These are phyloP conservation scores for Fusarium brevicatenulatum DNA, from an alignment of 2,329 filamentous ascomycete species.

Conservation along the genomic window DNA sequence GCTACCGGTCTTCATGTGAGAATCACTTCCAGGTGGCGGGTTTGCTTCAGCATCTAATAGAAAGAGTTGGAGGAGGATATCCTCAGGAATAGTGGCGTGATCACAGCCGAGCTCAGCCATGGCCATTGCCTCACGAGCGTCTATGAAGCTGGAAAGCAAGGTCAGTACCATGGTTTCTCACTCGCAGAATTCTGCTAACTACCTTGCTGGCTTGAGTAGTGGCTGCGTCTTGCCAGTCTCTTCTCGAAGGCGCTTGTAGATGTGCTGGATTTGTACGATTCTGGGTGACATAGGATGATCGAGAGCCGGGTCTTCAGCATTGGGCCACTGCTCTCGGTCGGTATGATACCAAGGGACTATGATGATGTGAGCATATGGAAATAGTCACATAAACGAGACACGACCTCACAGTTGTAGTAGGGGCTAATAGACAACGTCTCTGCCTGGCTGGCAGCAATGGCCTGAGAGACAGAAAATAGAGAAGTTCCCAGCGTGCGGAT, in stretches of 20 bases:
- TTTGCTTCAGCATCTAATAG: background rate
- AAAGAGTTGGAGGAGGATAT: background rate
- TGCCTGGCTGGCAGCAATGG: background rate
- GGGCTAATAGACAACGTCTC: background rate
- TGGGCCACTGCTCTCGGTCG: background rate
- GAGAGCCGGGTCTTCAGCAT: conserved; percentile 6
- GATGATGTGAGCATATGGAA: background rate
- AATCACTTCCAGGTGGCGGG: background rate
- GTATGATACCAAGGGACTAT: conserved; percentile 4
- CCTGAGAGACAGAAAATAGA: conserved; percentile 2
- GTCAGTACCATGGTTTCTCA: background rate
- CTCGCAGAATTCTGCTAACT: fast-evolving
- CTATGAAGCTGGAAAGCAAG: background rate
- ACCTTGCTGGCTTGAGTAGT: conserved; percentile 8
- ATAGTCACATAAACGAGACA: fast-evolving
- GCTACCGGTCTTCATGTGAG: fast-evolving
- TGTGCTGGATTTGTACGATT: background rate
- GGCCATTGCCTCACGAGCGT: background rate
- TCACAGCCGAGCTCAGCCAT: conserved; percentile 5
- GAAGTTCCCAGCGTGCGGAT: conserved; percentile 9
- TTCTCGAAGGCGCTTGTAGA: background rate
- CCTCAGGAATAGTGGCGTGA: background rate
- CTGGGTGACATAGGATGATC: conserved; percentile 16
- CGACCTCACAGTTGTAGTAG: background rate
- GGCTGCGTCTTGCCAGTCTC: background rate